Base-by-base conservation (phyloP, 2,329 filamentous ascomycete genomes). In the Botrytis sinoallii region DNA sequence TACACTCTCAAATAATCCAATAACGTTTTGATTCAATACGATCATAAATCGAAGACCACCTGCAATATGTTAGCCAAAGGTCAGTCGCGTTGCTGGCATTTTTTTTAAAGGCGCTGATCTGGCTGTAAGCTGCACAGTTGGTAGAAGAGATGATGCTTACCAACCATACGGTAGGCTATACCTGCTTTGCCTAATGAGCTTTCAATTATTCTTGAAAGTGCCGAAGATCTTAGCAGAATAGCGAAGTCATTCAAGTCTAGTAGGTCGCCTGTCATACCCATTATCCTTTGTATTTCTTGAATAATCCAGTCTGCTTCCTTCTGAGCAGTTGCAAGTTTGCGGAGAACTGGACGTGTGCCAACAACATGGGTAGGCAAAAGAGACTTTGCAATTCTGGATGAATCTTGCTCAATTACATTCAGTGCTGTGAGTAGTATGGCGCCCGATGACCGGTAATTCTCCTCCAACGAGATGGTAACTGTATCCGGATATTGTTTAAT, bases 371-470 rank as follows among this genome's bases (percentile, higher is more conserved):
- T 92, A 2, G 96, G 90, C 68, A 93, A 86, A 48, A 99, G 85
- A 52, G 87, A 88, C 81, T 98, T 98, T 73, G 92, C 86, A 70
- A 95, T 96, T 74, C 95, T 88, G 52, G 88, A 89, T 68, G 88
- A 88, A 81, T 99, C 95, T 82, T 98, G 95, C 81, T 98, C 91
- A 75, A 99, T 98, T 66, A 99, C 90, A 75, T 91, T 89, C 75
- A 97, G 86, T 0, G 96, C 94, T 9, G 92, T 89, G 74, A 89
- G 87, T 38, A 98, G 85, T 74, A 99, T 98, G 12, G 90, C 90
- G 57, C 91, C 93, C 0, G 94, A 97, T 1, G 95, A 98, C 35
- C 95, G 89, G 80, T 99, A 99, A 79, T 98, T 99, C 79, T 98
- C 93, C 80, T 98, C 93, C 3, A 99, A 85, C 9, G 95, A 90